phyloP scores from a whole-genome alignment of 75 land plant genomes.

The Isoetes taiwanensis region DNA sequence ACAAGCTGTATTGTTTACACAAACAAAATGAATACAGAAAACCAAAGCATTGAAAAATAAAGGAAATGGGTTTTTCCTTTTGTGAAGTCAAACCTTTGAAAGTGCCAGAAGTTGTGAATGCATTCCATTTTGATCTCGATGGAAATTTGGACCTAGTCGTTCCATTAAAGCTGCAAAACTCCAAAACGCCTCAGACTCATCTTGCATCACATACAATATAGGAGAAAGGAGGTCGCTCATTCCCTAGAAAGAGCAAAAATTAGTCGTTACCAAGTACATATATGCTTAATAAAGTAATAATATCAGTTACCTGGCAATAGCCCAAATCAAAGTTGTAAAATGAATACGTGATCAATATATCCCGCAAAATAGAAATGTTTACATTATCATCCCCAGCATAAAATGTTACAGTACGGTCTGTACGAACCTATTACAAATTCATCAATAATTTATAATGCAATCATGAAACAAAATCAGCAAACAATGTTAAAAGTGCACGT shows the following conservation, averaged over 20 bases:
- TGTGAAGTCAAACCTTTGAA: constrained; percentile 43
- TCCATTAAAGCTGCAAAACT: constrained; percentile 93
- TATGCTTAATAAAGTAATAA: not conserved
- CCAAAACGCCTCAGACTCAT: constrained; percentile 95
- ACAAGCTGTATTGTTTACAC: constrained; percentile 47
- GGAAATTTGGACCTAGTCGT: constrained; percentile 87
- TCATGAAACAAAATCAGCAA: too few species aligned
- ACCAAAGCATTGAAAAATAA: not conserved
- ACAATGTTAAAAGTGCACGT: too few species aligned
- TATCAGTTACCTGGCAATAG: constrained; percentile 76
- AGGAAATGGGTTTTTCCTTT: not conserved
- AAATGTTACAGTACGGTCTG: constrained; percentile 71
- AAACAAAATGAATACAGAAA: not conserved
- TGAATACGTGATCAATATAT: constrained; percentile 88
- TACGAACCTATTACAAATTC: constrained; percentile 64
- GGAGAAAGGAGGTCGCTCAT: constrained; percentile 97
- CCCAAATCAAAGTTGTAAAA: constrained; percentile 99
- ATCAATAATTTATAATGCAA: not conserved
- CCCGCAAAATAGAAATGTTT: constrained; percentile 52
- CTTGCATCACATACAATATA: constrained; percentile 69
- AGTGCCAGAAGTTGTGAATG: constrained; percentile 90
- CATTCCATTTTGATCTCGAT: constrained; percentile 98
- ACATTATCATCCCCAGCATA: constrained; percentile 93
- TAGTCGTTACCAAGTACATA: not conserved
- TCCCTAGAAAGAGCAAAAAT: constrained; percentile 33